Percentiles rank a stretch among this genome's conserved stretches.
Evolutionary conservation across 129 eudicot genomes (phyloP).

Genomic region (Artemisia argyi): DNA sequence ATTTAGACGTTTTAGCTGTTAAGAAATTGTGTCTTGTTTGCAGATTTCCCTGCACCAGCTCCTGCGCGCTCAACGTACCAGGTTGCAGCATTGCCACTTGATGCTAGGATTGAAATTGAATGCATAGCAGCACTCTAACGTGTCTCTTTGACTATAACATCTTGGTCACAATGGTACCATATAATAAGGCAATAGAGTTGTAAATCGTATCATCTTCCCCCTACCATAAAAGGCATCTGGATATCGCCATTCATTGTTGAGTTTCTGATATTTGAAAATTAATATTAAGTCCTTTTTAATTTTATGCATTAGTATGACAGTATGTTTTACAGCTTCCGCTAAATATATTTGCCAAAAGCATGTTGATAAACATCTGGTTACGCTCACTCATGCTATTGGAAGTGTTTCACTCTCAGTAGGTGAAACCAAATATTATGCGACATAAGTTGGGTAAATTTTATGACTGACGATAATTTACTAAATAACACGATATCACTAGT

Average conservation of each 20-base stretch:
- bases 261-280: conserved; percentile 4
- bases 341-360: too few species aligned
- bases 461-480: too few species aligned
- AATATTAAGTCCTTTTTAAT: too few species aligned
- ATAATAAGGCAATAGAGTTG: conserved; percentile 28
- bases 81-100: conserved; percentile 92
- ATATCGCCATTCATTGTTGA: conserved; percentile 4
- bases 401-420: too few species aligned
- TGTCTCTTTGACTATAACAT: conserved; percentile 9
- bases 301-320: too few species aligned
- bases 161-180: not conserved
- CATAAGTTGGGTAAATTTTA: too few species aligned
- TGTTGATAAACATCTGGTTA: too few species aligned
- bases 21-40: conserved; percentile 12
- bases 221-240: not conserved
- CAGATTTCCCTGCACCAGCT: conserved; percentile 86
- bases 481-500: too few species aligned
- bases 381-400: too few species aligned
- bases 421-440: too few species aligned
- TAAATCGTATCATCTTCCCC: conserved; percentile 11
- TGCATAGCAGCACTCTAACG: conserved; percentile 72
- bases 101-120: conserved; percentile 85
- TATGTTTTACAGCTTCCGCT: too few species aligned
- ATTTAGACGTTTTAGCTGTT: not conserved
- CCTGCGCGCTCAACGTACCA: conserved; percentile 97